A percentile compares a stretch with the other conserved stretches of the same genome.
Evolutionary conservation across 139 green algal genomes (phyloP).

Genomic region (Ulvella scutata): DNA sequence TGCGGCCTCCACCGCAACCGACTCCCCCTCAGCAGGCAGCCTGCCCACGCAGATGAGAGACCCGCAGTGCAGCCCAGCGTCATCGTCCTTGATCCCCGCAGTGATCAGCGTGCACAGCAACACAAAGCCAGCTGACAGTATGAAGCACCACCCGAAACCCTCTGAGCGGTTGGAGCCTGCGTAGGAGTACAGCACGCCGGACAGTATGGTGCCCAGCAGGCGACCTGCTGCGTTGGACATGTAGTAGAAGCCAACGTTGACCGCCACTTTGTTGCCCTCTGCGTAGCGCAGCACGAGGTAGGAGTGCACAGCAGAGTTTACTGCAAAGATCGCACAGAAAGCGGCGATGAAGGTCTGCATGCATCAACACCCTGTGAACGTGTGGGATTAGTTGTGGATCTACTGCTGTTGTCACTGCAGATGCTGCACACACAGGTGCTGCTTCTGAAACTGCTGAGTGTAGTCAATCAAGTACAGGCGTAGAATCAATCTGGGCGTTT

Average conservation of each 20-base stretch:
- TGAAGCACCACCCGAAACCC: conserved; percentile 66
- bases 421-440: too few species aligned
- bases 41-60: conserved; percentile 4
- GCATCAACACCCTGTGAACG: too few species aligned
- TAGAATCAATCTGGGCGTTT: too few species aligned
- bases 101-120: conserved; percentile 18
- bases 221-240: conserved; percentile 62
- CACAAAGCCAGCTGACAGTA: conserved; percentile 38
- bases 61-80: conserved; percentile 26
- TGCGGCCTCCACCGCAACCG: neutral
- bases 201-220: conserved; percentile 55
- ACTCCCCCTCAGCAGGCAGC: neutral
- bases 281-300: conserved; percentile 66
- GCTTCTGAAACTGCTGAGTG: too few species aligned
- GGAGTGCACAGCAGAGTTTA: conserved; percentile 70
- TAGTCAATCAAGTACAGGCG: too few species aligned
- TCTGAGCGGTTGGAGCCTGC: conserved; percentile 22
- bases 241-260: conserved; percentile 80
- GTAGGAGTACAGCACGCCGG: conserved; percentile 60
- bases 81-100: conserved; percentile 30
- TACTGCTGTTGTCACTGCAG: too few species aligned
- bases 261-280: conserved; percentile 55
- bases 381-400: too few species aligned
- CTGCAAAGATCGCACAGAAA: conserved; percentile 71
- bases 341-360: conserved; percentile 21